These are phyloP conservation scores for Zizania latifolia DNA, from an alignment of 176 grass and related monocot species.

Conservation along the genomic window DNA sequence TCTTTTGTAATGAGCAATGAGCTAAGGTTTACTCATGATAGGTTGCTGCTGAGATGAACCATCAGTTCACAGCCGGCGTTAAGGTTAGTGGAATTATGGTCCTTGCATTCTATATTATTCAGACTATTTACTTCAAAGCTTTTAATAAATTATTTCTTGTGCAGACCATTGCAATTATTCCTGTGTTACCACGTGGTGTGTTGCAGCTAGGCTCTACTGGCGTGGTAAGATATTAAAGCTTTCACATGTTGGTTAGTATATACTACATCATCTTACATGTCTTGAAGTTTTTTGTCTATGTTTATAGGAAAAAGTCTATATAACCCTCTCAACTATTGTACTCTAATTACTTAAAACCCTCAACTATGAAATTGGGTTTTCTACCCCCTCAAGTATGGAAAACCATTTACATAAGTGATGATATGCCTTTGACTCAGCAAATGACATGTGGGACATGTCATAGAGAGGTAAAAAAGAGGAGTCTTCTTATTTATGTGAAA, in stretches of 20 bases:
- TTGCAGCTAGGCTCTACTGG: constrained; percentile 66
- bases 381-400: too few relatives aligned
- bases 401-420: too few relatives aligned
- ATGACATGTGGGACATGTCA: too few relatives aligned
- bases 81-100: constrained; percentile 34
- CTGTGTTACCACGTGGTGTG: constrained; percentile 70
- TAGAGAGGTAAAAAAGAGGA: too few relatives aligned
- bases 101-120: constrained; percentile 9
- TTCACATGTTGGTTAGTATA: constrained; percentile 23
- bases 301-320: too few relatives aligned
- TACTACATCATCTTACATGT: constrained; percentile 21
- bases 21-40: constrained; percentile 21
- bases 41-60: constrained; percentile 59
- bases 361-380: too few relatives aligned
- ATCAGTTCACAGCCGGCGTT: constrained; percentile 56
- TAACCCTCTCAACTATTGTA: too few relatives aligned
- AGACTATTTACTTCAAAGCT: not conserved
- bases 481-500: too few relatives aligned
- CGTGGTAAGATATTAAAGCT: constrained; percentile 45
- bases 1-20: not conserved
- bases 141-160: constrained; percentile 31
- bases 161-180: constrained; percentile 78
- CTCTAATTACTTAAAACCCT: too few relatives aligned
- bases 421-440: too few relatives aligned
- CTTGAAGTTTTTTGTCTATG: constrained; percentile 23